Conservation (phyloP, 805 yeast species). For the Kodamaea nitidulidarum region DNA sequence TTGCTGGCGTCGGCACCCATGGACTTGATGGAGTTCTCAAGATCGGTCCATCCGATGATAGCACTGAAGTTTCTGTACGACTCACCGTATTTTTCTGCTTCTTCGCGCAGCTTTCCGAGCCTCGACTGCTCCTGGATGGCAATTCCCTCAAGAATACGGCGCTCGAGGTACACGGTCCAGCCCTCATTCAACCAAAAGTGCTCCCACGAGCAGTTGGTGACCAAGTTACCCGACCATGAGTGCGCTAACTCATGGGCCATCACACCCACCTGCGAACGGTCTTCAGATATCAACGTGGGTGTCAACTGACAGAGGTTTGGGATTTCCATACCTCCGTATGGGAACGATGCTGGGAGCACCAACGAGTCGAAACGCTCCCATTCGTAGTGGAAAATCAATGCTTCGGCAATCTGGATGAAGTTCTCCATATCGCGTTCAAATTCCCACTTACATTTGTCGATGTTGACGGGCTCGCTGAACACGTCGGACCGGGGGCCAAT, state of each 20-base stretch:
- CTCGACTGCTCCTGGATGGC: conserved; percentile 15
- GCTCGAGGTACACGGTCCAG: conserved; percentile 34
- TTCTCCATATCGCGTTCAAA: conserved; percentile 34
- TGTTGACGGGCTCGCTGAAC: conserved; percentile 24
- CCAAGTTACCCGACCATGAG: conserved; percentile 37
- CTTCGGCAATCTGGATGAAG: conserved; percentile 32
- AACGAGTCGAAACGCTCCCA: conserved; percentile 33
- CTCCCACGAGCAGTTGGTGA: conserved; percentile 35
- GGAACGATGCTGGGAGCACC: conserved; percentile 30
- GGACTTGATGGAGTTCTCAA: conserved; percentile 21
- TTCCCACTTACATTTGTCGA: conserved; percentile 31
- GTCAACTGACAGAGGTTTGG: conserved; percentile 34
- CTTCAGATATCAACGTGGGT: conserved; percentile 31
- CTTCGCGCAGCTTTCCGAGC: conserved; percentile 9
- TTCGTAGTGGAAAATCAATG: conserved; percentile 30
- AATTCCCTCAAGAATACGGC: conserved; percentile 30
- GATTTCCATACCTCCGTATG: conserved; percentile 39
- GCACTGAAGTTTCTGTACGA: conserved; percentile 28
- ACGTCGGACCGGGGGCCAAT: conserved; percentile 34
- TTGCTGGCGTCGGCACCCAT: conserved; percentile 41
- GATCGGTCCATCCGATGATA: conserved; percentile 30
- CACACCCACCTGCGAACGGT: conserved; percentile 31
- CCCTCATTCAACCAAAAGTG: conserved; percentile 39
- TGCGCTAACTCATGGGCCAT: conserved; percentile 38
- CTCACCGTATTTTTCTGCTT: conserved; percentile 26